Base-by-base conservation (phyloP, 1,284 basidiomycete species). In the Fistulina hepatica region DNA sequence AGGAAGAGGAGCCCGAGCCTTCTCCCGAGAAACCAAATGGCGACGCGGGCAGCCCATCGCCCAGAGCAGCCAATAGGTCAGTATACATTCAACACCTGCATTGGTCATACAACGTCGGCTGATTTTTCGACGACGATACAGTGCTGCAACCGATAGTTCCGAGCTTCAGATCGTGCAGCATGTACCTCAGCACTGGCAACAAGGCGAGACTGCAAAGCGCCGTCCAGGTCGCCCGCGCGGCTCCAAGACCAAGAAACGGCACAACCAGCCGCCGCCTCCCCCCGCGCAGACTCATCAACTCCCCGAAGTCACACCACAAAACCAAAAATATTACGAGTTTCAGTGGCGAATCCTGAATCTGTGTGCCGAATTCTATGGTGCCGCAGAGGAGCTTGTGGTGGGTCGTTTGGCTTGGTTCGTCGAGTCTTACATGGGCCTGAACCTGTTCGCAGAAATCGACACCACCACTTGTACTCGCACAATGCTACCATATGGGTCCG, bases 341-440 rank as follows among this genome's bases (percentile, higher is more conserved):
- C 81, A 85, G 53, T 86, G 82, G 81, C 71, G 81, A 36, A 74
- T 84, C 27, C 57, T 86, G 39, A 82, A 82, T 51, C 60, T 86
- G 25, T 86, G 82, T 55, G 74, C 77, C 2, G 82, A 85, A 52
- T 86, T 86, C 53, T 86, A 85, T 58, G 78, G 76, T 23, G 81
- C 82, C 6, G 82, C 83, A 12, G 82, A 84, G 53, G 82, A 86
- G 54, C 68, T 86, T 33, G 69, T 86, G 39, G 82, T 86, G 54
- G 57, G 81, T 71, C 42, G 22, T 22, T 30, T 45, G 25, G 36
- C 44, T 23, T 27, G 30, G 37, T 35, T 38, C 32, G 17, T 36
- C 36, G 39, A 46, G 31, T 45, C 48, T 41, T 39, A 39, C 39
- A 15, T 24, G 39, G 38, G 41, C 37, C n/a, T n/a, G 15, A 13